Base-by-base conservation (phyloP, 2,329 filamentous ascomycete genomes). In the Aspergillus tamarii region DNA sequence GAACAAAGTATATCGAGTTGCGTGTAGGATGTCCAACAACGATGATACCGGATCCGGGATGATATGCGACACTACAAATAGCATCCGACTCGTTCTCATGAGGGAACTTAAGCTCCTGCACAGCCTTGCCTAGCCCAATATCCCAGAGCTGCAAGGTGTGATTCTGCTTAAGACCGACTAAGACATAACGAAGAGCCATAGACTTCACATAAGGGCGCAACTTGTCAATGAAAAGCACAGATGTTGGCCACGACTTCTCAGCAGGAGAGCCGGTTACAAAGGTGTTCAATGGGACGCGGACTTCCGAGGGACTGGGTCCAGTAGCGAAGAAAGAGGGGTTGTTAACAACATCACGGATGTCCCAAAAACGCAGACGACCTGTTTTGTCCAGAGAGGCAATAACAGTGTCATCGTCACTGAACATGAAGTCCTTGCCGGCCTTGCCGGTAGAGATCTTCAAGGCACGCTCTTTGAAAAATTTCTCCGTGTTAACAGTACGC, bases 121-220 rank as follows among this genome's bases (percentile, higher is more conserved):
- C 95, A 34, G 94, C 92, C 81, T 97, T 97, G 69, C 91, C 91
- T 39, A 99, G 89, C 48, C 92, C 93, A 74, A 99, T 89, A 83
- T 99, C 95, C 96, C 95, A 99, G 52, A 99, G 88, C 83, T 99
- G 96, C 66, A 99, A 88, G 61, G 94, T 96, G 81, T 99, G 95
- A 80, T 99, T 99, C 79, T 99, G 95, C 83, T 98, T 97, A 88
- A 98, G 93, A 72, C 95, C 95, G 66, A 99, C 92, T 76, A 99
- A 90, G 83, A 99, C 90, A 82, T 99, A 99, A 66, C 95, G 89
- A 67, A 97, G 85, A 55, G 96, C 94, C 74, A 91, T 91, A 64
- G 91, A 90, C 81, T 95, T 97, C 81, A 90, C 88, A 80, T 96
- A 97, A 53, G 95, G 93, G 67, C 94, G 91, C 79, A 94, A 89